These are phyloP conservation scores for Selenicereus undatus DNA, from an alignment of 148 eudicot species.

Conservation along the genomic window DNA sequence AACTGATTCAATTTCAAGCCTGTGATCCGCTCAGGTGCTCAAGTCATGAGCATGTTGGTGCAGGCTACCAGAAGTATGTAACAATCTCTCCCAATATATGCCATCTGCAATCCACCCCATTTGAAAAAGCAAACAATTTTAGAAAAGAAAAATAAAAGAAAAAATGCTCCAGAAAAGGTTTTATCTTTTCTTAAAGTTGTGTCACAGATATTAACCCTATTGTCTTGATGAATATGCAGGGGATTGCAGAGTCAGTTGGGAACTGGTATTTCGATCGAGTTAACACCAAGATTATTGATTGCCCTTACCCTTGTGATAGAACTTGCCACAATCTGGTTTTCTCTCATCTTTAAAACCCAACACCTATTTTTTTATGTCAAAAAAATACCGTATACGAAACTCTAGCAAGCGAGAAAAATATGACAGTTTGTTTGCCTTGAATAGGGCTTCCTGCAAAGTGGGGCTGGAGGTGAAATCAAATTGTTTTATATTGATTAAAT, in stretches of 20 bases:
- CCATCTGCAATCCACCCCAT: too few relatives aligned
- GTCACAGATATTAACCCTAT: too few relatives aligned
- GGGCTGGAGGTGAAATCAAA: neutral
- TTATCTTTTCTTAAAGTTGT: too few relatives aligned
- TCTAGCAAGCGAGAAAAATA: neutral
- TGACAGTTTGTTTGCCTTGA: neutral
- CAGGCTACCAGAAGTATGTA: too few relatives aligned
- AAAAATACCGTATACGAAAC: neutral
- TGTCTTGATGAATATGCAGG: conserved; percentile 36
- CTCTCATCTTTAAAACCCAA: conserved; percentile 26
- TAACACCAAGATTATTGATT: conserved; percentile 44
- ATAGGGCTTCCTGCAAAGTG: neutral
- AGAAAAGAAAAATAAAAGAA: neutral
- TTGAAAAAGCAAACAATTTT: neutral
- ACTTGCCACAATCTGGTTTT: conserved; percentile 69
- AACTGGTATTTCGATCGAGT: conserved; percentile 59
- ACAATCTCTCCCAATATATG: too few relatives aligned
- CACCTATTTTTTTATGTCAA: neutral
- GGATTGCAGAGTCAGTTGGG: conserved; percentile 55
- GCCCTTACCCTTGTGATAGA: conserved; percentile 68
- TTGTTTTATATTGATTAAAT: neutral
- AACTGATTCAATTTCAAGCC: too few relatives aligned
- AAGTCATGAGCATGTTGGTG: too few relatives aligned
- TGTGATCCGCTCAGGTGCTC: too few relatives aligned
- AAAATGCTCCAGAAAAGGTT: neutral